These are phyloP conservation scores for Barnettozyma populi DNA, from an alignment of 805 yeast genomes.

Conservation along the genomic window DNA sequence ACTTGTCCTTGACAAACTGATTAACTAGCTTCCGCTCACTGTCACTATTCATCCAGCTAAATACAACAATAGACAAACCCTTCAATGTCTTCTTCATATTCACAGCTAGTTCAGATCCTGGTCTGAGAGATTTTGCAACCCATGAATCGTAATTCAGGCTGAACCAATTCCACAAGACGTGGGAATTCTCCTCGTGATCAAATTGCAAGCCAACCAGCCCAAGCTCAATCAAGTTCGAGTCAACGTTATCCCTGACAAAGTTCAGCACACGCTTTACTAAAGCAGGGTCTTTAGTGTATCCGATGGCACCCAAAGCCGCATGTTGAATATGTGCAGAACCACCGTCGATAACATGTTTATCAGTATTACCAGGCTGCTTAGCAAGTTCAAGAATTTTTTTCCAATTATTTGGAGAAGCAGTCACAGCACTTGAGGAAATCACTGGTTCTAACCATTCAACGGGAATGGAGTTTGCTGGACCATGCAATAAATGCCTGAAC, in stretches of 20 bases:
- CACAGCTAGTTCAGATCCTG: constrained; percentile 40
- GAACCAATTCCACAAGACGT: constrained; percentile 54
- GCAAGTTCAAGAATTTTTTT: constrained; percentile 52
- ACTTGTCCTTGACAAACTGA: constrained; percentile 30
- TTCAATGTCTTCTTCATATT: constrained; percentile 41
- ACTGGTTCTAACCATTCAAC: constrained; percentile 41
- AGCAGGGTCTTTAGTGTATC: constrained; percentile 41
- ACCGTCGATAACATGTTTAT: constrained; percentile 26
- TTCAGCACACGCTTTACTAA: constrained; percentile 50
- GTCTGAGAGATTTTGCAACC: constrained; percentile 41
- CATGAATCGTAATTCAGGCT: constrained; percentile 45
- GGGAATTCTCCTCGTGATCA: constrained; percentile 29
- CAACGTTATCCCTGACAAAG: constrained; percentile 52
- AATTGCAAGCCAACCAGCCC: constrained; percentile 51
- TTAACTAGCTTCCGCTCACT: constrained; percentile 24
- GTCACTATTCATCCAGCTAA: constrained; percentile 31
- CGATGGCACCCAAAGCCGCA: constrained; percentile 49
- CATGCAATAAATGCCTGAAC: constrained; percentile 47
- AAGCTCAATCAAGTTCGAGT: constrained; percentile 47
- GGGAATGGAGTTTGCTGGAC: constrained; percentile 49
- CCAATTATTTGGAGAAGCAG: constrained; percentile 43
- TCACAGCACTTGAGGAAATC: constrained; percentile 36
- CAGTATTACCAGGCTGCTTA: constrained; percentile 43
- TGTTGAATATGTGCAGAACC: constrained; percentile 41
- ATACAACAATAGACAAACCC: constrained; percentile 30